These are phyloP conservation scores for Lupinus albus DNA, from an alignment of 306 rosid species.

Conservation along the genomic window DNA sequence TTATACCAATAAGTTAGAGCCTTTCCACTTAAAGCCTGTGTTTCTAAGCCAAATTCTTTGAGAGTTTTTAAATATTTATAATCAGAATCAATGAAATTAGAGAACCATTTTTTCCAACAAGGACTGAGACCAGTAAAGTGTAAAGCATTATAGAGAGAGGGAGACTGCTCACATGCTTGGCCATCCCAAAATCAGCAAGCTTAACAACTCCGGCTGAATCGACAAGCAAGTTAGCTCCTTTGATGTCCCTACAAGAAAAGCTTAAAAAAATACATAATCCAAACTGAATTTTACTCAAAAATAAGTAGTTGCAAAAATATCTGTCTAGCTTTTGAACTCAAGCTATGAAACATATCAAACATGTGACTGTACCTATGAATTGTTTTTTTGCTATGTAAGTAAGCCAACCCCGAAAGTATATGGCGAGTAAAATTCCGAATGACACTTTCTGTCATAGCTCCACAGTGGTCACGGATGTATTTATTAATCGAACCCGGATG, in stretches of 20 bases:
- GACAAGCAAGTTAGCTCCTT: slow-evolving; percentile 92
- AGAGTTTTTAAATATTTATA: not conserved
- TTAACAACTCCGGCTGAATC: slow-evolving; percentile 83
- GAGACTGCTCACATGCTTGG: slow-evolving; percentile 72
- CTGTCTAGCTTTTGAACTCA: slow-evolving; percentile 14
- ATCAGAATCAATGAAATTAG: not conserved
- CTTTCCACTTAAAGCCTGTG: slow-evolving; percentile 11
- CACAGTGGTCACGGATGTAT: slow-evolving; percentile 82
- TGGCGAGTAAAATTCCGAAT: slow-evolving; percentile 86
- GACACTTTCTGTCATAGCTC: slow-evolving; percentile 88
- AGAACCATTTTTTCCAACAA: slow-evolving; percentile 4
- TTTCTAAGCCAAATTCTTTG: not conserved
- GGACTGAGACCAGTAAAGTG: slow-evolving; percentile 8
- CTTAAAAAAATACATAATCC: not conserved
- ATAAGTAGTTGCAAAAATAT: not conserved
- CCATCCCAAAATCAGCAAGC: slow-evolving; percentile 97
- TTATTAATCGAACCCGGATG: slow-evolving; percentile 90
- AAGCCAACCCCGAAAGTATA: slow-evolving; percentile 84
- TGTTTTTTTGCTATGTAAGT: slow-evolving; percentile 86
- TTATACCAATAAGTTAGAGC: slow-evolving; percentile 25
- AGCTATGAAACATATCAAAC: slow-evolving; percentile 29
- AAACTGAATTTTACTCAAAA: slow-evolving; percentile 24
- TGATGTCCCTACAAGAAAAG: slow-evolving; percentile 67
- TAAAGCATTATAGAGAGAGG: not conserved
- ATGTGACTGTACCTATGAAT: slow-evolving; percentile 65